Conservation (phyloP, 352 stramenopile species). For the Detonula confervacea region DNA sequence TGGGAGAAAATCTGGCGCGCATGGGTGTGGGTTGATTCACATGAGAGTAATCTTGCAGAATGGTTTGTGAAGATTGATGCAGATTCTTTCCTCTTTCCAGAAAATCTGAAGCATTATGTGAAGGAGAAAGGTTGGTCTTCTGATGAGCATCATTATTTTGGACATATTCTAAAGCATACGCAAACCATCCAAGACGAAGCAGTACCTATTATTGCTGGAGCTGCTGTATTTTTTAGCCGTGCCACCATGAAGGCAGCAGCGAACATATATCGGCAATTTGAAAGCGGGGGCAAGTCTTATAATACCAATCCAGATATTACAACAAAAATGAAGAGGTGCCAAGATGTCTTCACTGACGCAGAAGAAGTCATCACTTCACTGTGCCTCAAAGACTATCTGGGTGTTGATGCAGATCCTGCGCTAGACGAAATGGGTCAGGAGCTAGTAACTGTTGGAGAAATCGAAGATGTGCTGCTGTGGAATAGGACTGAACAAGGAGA, state of each 20-base stretch:
- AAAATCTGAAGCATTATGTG: slow-evolving; percentile 48
- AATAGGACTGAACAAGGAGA: slow-evolving; percentile 50
- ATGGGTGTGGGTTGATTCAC: slow-evolving; percentile 39
- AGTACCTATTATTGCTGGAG: slow-evolving; percentile 36
- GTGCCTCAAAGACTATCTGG: slow-evolving; percentile 51
- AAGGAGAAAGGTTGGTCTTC: slow-evolving; percentile 21
- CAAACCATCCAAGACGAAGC: too few relatives aligned
- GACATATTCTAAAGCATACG: slow-evolving; percentile 42
- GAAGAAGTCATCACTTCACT: slow-evolving; percentile 44
- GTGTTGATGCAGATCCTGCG: slow-evolving; percentile 26
- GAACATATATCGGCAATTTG: slow-evolving; percentile 16
- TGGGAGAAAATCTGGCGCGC: slow-evolving; percentile 57
- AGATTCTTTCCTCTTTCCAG: slow-evolving; percentile 49
- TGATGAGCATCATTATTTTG: slow-evolving; percentile 55
- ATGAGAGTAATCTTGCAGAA: slow-evolving; percentile 33
- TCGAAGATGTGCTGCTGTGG: slow-evolving; percentile 43
- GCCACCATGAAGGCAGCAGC: slow-evolving; percentile 19
- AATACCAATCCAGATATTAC: not conserved
- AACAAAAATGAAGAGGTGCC: not conserved
- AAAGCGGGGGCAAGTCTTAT: not conserved
- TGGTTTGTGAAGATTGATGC: slow-evolving; percentile 56
- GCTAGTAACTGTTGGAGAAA: slow-evolving; percentile 31
- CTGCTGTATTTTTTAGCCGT: slow-evolving; percentile 41
- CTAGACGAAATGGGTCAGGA: slow-evolving; percentile 39
- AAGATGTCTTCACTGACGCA: slow-evolving; percentile 21